These are phyloP conservation scores for Eremothecium cymbalariae DNA, from an alignment of 1,139 yeast species.

Conservation along the genomic window DNA sequence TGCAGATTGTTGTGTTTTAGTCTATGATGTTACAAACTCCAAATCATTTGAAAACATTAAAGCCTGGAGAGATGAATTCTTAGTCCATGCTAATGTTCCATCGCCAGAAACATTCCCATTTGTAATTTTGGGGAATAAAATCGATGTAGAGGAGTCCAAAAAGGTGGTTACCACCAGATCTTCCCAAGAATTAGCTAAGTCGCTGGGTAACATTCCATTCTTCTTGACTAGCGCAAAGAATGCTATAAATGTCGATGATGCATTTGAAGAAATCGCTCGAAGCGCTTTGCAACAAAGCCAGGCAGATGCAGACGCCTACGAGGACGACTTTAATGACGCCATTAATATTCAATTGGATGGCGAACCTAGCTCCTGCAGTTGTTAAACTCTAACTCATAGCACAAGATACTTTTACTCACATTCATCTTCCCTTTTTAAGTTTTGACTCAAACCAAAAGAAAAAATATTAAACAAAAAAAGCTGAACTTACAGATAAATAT, in stretches of 20 bases:
- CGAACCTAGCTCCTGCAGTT: constrained; percentile 69
- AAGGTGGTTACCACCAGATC: constrained; percentile 75
- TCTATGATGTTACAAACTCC: constrained; percentile 88
- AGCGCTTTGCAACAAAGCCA: constrained; percentile 91
- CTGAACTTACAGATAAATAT: not conserved
- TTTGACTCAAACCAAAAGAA: not conserved
- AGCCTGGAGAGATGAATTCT: constrained; percentile 92
- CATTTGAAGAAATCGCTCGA: constrained; percentile 92
- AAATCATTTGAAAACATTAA: constrained; percentile 85
- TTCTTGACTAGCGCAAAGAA: constrained; percentile 94
- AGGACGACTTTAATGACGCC: constrained; percentile 92
- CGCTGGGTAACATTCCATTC: constrained; percentile 83
- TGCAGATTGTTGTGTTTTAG: constrained; percentile 95
- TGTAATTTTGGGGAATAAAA: constrained; percentile 88
- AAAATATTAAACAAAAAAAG: not conserved
- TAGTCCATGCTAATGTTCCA: constrained; percentile 84
- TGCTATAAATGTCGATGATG: constrained; percentile 87
- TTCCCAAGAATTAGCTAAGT: constrained; percentile 78
- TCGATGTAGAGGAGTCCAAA: constrained; percentile 88
- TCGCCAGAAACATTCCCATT: constrained; percentile 96
- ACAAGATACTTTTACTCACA: too few relatives aligned
- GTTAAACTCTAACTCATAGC: constrained; percentile 36
- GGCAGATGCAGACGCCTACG: constrained; percentile 76
- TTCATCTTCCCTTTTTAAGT: not conserved
- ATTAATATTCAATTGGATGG: constrained; percentile 88